Conservation (phyloP, 2,329 filamentous ascomycete species). For the Aspergillus japonicus region DNA sequence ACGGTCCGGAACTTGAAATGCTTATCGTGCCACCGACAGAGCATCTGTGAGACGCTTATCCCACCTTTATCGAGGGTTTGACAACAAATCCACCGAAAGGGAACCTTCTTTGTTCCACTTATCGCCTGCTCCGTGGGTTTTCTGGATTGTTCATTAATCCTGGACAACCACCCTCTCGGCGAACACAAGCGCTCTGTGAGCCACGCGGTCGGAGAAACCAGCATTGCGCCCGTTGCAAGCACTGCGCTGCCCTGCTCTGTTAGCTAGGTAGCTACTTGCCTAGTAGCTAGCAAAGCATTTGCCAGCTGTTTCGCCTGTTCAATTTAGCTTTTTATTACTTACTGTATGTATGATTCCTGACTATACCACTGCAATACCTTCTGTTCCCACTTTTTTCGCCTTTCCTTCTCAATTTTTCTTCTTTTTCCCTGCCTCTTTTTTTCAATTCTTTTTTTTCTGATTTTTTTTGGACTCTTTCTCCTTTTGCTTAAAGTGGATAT, state of each 20-base stretch:
- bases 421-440: not conserved
- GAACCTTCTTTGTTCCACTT: not conserved
- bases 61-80: not conserved
- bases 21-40: slow-evolving; percentile 7
- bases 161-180: not conserved
- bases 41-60: slow-evolving; percentile 3
- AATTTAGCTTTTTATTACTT: not conserved
- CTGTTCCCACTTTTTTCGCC: not conserved
- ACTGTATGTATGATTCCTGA: not conserved
- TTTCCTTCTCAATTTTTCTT: not conserved
- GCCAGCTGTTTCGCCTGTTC: not conserved
- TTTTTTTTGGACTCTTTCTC: slow-evolving; percentile 4
- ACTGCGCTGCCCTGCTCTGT: too few species aligned
- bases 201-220: slow-evolving; percentile 2
- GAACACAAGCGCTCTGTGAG: slow-evolving; percentile 1
- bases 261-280: too few species aligned
- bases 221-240: not conserved
- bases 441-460: not conserved
- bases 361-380: not conserved
- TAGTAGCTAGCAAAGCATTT: too few species aligned
- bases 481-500: slow-evolving; percentile 1
- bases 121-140: not conserved
- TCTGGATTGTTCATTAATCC: slow-evolving; percentile 10
- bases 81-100: not conserved
- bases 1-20: not conserved